Evolutionary conservation across 768 basidiomycete species (phyloP).

Genomic region (Pleurotus tuoliensis): DNA sequence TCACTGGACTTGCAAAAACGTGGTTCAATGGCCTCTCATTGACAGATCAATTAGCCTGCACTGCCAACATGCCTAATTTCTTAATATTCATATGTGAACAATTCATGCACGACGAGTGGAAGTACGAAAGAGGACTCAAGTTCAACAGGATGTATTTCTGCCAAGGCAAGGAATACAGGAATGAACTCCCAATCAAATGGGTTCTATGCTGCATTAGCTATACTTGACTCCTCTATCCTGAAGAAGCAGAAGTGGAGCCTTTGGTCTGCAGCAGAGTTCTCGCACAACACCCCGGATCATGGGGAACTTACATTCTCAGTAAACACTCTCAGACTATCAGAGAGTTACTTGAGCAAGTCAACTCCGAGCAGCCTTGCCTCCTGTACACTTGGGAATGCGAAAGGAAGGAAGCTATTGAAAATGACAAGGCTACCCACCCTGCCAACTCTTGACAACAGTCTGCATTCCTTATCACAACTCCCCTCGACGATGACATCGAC

Average conservation of each 20-base stretch:
- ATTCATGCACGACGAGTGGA: slow-evolving; percentile 12
- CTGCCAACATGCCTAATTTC: not conserved
- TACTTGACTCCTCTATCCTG: not conserved
- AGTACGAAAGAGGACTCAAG: slow-evolving; percentile 5
- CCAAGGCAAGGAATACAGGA: not conserved
- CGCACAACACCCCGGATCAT: too few relatives aligned
- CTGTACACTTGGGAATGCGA: not conserved
- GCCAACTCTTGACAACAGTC: too few relatives aligned
- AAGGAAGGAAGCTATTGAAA: not conserved
- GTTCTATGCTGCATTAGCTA: not conserved
- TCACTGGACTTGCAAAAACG: not conserved
- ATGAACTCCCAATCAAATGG: not conserved
- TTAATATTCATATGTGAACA: slow-evolving; percentile 7
- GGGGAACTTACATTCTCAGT: not conserved
- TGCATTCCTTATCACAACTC: too few relatives aligned
- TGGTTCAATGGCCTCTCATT: too few relatives aligned
- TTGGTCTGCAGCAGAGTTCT: too few relatives aligned
- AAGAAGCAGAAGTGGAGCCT: not conserved
- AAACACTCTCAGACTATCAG: not conserved
- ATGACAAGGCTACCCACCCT: not conserved
- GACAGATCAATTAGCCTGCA: too few relatives aligned
- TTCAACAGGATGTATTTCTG: slow-evolving; percentile 15
- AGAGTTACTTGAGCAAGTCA: not conserved
- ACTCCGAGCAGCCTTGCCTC: not conserved
- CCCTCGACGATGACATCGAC: too few relatives aligned